phyloP scores from a whole-genome alignment of 345 rosid species.

The Camelina sativa region DNA sequence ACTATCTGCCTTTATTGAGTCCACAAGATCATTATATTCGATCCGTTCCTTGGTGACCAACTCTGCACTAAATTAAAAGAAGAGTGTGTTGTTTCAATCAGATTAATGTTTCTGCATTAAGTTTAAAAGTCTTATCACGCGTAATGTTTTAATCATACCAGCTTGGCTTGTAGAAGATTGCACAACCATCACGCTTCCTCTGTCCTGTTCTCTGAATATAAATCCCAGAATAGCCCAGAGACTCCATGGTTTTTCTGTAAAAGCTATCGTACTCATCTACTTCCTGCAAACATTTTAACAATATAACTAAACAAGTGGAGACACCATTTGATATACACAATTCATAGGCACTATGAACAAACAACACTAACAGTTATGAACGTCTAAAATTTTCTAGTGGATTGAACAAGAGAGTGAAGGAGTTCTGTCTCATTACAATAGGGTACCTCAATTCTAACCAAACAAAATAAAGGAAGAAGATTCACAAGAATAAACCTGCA shows the following conservation, averaged over 20 bases:
- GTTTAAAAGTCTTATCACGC: constrained; percentile 3
- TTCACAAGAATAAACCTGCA: constrained; percentile 60
- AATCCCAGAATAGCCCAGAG: constrained; percentile 68
- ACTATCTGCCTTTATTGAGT: constrained; percentile 47
- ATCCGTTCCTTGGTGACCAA: constrained; percentile 71
- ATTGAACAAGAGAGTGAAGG: neutral
- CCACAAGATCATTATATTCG: constrained; percentile 90
- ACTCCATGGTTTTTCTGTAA: constrained; percentile 69
- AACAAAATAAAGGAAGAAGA: neutral
- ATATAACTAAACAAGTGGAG: constrained; percentile 22
- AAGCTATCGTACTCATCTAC: constrained; percentile 81
- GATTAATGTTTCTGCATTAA: constrained; percentile 18
- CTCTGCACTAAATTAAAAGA: constrained; percentile 70
- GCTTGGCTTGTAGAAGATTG: constrained; percentile 72
- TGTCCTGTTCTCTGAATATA: constrained; percentile 81
- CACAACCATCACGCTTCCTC: constrained; percentile 91
- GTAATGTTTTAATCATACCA: constrained; percentile 50
- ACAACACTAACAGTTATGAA: constrained; percentile 6
- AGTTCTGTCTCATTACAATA: neutral
- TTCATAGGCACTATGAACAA: neutral
- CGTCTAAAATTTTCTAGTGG: neutral
- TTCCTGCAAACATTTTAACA: constrained; percentile 61
- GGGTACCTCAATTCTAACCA: neutral
- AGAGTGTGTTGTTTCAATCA: constrained; percentile 22
- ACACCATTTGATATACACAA: constrained; percentile 2